Percentiles rank a stretch among this genome's conserved stretches.
These are phyloP conservation scores for Aspergillus affinis DNA, from an alignment of 495 filamentous ascomycete genomes.

Conservation along the genomic window DNA sequence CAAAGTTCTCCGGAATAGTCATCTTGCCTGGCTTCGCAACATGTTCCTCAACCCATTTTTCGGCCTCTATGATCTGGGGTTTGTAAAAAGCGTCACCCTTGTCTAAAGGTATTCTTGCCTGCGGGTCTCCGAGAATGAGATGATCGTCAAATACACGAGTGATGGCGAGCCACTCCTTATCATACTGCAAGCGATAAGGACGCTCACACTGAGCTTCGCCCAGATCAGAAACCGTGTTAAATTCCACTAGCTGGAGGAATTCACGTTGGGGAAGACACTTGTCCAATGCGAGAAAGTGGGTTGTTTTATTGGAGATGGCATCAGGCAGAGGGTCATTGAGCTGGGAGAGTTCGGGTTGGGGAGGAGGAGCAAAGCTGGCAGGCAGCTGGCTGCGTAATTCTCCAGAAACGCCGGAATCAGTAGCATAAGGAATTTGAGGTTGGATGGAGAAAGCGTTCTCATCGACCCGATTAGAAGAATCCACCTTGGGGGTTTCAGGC, in stretches of 20 bases:
- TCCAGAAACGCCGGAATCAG: slow-evolving; percentile 40
- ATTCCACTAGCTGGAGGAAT: slow-evolving; percentile 76
- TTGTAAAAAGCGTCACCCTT: slow-evolving; percentile 65
- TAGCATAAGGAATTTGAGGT: background rate
- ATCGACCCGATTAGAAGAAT: background rate
- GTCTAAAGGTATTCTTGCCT: slow-evolving; percentile 45
- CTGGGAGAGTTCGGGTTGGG: slow-evolving; percentile 18
- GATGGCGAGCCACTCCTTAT: slow-evolving; percentile 94
- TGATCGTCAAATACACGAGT: slow-evolving; percentile 71
- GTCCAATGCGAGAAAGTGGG: slow-evolving; percentile 84
- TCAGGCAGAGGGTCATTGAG: slow-evolving; percentile 46
- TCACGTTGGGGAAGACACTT: slow-evolving; percentile 70
- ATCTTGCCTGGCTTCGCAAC: slow-evolving; percentile 60
- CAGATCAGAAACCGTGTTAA: slow-evolving; percentile 45
- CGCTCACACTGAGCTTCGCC: slow-evolving; percentile 18
- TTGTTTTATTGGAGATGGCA: slow-evolving; percentile 69
- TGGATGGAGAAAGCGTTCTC: background rate
- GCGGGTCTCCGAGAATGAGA: slow-evolving; percentile 58
- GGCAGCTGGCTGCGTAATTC: slow-evolving; percentile 66
- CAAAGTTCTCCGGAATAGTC: slow-evolving; percentile 73
- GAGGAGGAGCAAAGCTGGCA: slow-evolving; percentile 56
- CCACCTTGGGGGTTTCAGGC: slow-evolving; percentile 24
- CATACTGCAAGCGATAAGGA: slow-evolving; percentile 65
- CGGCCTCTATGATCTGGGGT: slow-evolving; percentile 59
- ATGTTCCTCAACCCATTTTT: slow-evolving; percentile 75